These are phyloP conservation scores for Nitzschia putrida DNA, from an alignment of 108 stramenopile species.

Conservation along the genomic window DNA sequence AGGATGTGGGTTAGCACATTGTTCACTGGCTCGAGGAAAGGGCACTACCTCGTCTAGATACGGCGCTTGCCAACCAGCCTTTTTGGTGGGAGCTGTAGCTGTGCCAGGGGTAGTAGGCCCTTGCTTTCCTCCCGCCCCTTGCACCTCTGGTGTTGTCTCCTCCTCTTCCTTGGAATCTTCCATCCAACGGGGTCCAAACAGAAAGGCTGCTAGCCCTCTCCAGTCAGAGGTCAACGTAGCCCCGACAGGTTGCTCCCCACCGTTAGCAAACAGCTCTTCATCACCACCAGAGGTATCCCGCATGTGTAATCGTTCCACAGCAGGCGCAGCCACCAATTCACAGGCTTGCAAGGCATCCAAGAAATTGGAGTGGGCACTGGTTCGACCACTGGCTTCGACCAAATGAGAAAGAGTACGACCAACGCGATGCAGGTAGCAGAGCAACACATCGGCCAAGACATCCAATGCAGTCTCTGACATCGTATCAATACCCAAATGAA, in stretches of 20 bases:
- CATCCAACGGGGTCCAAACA: constrained; percentile 79
- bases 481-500: constrained; percentile 76
- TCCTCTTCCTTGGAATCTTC: constrained; percentile 22
- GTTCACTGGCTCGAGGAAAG: constrained; percentile 58
- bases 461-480: constrained; percentile 74
- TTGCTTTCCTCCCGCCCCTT: constrained; percentile 46
- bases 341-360: constrained; percentile 79
- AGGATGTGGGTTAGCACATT: constrained; percentile 73
- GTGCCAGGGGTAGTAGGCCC: constrained; percentile 36
- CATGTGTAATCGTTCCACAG: constrained; percentile 46
- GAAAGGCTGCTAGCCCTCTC: constrained; percentile 79
- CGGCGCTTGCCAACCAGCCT: constrained; percentile 75
- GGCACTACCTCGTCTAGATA: constrained; percentile 60
- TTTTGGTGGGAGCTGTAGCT: constrained; percentile 1
- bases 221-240: constrained; percentile 39
- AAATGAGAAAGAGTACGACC: constrained; percentile 57
- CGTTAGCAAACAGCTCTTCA: neutral
- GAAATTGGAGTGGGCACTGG: constrained; percentile 75
- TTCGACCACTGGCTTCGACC: constrained; percentile 74
- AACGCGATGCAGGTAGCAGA: constrained; percentile 62
- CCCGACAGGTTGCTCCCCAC: neutral
- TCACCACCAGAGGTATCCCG: constrained; percentile 19
- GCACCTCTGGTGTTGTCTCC: neutral
- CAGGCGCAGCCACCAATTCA: constrained; percentile 58
- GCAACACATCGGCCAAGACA: constrained; percentile 61